A percentile compares a stretch with the other conserved stretches of the same genome.
Evolutionary conservation across 1,284 basidiomycete genomes (phyloP).

Genomic region (Amylostereum areolatum): DNA sequence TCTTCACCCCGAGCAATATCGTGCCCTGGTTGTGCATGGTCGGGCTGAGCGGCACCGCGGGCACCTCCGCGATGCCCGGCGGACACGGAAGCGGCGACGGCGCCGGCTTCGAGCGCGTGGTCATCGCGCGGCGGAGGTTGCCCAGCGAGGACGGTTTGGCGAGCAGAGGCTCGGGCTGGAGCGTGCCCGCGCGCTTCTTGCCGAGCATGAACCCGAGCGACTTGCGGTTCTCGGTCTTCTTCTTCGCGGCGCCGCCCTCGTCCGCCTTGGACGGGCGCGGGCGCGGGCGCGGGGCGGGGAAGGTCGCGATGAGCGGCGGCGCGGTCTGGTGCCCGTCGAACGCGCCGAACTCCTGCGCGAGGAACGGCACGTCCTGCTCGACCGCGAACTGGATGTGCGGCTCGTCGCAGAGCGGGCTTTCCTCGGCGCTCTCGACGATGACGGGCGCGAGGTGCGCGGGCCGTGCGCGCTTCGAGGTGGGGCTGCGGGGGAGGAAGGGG

Average conservation of each 20-base stretch:
- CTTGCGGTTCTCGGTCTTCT: neutral
- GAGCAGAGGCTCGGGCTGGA: neutral
- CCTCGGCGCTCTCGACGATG: slow-evolving; percentile 6
- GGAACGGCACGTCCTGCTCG: neutral
- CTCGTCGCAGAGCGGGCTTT: neutral
- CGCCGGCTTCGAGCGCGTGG: slow-evolving; percentile 15
- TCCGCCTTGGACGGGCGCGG: neutral
- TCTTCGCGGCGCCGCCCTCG: neutral
- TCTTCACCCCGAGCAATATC: slow-evolving; percentile 42
- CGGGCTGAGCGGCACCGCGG: slow-evolving; percentile 29
- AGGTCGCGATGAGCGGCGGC: neutral
- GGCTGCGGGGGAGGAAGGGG: neutral
- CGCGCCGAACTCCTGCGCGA: slow-evolving; percentile 5
- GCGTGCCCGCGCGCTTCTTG: slow-evolving; percentile 2
- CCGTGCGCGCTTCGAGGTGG: neutral
- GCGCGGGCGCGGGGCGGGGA: neutral
- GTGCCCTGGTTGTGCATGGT: slow-evolving; percentile 52
- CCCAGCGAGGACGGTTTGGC: slow-evolving; percentile 18
- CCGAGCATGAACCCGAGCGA: slow-evolving; percentile 7
- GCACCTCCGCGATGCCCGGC: slow-evolving; percentile 6
- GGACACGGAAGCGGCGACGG: slow-evolving; percentile 12
- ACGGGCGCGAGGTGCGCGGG: neutral
- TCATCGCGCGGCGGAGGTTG: slow-evolving; percentile 24
- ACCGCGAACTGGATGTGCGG: slow-evolving; percentile 3
- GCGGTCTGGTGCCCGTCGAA: neutral